These are phyloP conservation scores for Populus tremula DNA, from an alignment of 345 rosid species.

Conservation along the genomic window DNA sequence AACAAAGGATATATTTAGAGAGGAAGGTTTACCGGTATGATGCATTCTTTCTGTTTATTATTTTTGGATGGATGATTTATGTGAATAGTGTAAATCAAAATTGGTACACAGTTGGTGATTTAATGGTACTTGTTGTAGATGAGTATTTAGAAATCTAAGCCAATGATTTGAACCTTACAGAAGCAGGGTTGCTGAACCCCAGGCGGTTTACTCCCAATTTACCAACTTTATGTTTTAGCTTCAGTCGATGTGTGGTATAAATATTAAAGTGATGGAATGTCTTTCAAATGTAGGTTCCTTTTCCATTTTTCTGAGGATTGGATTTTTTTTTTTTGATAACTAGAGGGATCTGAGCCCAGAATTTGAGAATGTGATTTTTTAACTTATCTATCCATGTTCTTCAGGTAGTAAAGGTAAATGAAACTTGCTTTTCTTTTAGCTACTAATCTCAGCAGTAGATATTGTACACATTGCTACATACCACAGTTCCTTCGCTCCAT, in stretches of 20 bases:
- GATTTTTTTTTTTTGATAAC: too few relatives aligned
- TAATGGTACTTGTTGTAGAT: not conserved
- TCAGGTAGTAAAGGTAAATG: not conserved
- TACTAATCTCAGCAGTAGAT: not conserved
- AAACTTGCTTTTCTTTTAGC: not conserved
- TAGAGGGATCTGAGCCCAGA: too few relatives aligned
- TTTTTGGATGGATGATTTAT: not conserved
- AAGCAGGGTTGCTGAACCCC: not conserved
- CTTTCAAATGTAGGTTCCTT: not conserved
- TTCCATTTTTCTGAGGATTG: not conserved
- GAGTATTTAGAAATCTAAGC: not conserved
- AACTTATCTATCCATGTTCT: not conserved
- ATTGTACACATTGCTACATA: not conserved
- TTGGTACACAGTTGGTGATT: not conserved
- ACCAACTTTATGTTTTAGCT: not conserved
- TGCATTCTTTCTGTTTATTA: not conserved
- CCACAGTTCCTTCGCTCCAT: not conserved
- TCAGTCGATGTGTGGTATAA: not conserved
- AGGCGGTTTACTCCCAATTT: not conserved
- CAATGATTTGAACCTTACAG: not conserved
- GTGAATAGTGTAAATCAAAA: not conserved
- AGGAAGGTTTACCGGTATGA: slow-evolving; percentile 84
- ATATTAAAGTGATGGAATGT: not conserved
- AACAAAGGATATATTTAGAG: slow-evolving; percentile 78
- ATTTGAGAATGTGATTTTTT: not conserved